Conservation (phyloP, 257 asterid species). For the Mentha longifolia region DNA sequence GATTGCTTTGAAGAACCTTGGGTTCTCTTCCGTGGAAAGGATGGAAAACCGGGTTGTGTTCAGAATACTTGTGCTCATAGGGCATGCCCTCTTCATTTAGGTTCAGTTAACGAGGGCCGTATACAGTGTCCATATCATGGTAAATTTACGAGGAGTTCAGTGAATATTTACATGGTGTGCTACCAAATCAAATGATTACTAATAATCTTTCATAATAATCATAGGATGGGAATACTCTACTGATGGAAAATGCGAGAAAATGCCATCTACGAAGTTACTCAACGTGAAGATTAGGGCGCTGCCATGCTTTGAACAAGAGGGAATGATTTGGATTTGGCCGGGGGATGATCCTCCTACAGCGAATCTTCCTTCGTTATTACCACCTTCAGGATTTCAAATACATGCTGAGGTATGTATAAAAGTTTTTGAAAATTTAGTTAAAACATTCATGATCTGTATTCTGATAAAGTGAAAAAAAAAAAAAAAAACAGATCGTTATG, state of each 20-base stretch:
- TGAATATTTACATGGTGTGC: neutral
- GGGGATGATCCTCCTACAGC: constrained; percentile 88
- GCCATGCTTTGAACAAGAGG: constrained; percentile 95
- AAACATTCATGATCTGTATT: constrained; percentile 15
- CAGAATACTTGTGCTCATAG: constrained; percentile 93
- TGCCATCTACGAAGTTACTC: constrained; percentile 85
- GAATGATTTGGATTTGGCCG: constrained; percentile 98
- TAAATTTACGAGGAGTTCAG: constrained; percentile 38
- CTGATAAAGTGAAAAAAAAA: constrained; percentile 41
- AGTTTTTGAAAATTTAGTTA: constrained; percentile 1
- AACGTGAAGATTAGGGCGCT: constrained; percentile 74
- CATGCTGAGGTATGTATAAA: constrained; percentile 79
- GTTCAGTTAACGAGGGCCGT: constrained; percentile 93
- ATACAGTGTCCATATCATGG: constrained; percentile 96
- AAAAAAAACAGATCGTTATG: constrained; percentile 73
- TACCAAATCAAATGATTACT: neutral
- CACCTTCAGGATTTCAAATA: constrained; percentile 88
- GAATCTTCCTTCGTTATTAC: constrained; percentile 72
- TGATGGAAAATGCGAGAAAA: constrained; percentile 89
- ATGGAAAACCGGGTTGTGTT: constrained; percentile 92
- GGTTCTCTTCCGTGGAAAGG: constrained; percentile 94
- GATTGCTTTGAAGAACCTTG: constrained; percentile 97
- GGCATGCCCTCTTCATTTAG: constrained; percentile 95
- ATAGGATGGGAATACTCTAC: constrained; percentile 96
- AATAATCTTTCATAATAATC: constrained; percentile 27